Evolutionary conservation across 257 asterid species (phyloP).

Genomic region (Plantago ovata): DNA sequence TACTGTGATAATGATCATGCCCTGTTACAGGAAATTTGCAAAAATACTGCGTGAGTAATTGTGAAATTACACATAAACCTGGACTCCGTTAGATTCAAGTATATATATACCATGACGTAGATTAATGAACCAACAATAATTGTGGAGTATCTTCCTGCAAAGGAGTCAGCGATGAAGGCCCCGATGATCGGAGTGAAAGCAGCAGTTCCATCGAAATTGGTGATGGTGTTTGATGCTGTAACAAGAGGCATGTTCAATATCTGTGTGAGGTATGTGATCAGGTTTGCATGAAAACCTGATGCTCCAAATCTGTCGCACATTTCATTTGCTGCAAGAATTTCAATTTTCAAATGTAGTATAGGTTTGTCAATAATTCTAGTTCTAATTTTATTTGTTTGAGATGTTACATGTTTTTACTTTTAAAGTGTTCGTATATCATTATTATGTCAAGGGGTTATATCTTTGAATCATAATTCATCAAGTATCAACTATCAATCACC

Average conservation of each 20-base stretch:
- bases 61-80: too few relatives aligned
- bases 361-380: not conserved
- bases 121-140: conserved; percentile 53
- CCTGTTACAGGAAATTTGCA: conserved; percentile 34
- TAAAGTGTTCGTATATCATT: too few relatives aligned
- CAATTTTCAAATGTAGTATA: not conserved
- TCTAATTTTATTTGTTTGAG: too few relatives aligned
- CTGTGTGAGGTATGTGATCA: conserved; percentile 75
- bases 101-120: conserved; percentile 44
- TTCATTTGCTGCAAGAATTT: conserved; percentile 50
- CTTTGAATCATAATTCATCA: too few relatives aligned
- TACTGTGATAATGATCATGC: conserved; percentile 57
- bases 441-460: too few relatives aligned
- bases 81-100: not conserved
- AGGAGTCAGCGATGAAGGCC: conserved; percentile 71
- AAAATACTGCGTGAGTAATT: too few relatives aligned
- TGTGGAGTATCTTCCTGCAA: conserved; percentile 70
- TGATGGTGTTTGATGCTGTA: conserved; percentile 68
- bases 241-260: conserved; percentile 72
- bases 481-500: too few relatives aligned
- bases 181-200: conserved; percentile 73
- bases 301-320: conserved; percentile 72
- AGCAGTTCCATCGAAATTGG: conserved; percentile 65
- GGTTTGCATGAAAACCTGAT: conserved; percentile 69
- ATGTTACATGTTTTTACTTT: too few relatives aligned